These are phyloP conservation scores for Canna indica DNA, from an alignment of 176 grass and related monocot species.

Conservation along the genomic window DNA sequence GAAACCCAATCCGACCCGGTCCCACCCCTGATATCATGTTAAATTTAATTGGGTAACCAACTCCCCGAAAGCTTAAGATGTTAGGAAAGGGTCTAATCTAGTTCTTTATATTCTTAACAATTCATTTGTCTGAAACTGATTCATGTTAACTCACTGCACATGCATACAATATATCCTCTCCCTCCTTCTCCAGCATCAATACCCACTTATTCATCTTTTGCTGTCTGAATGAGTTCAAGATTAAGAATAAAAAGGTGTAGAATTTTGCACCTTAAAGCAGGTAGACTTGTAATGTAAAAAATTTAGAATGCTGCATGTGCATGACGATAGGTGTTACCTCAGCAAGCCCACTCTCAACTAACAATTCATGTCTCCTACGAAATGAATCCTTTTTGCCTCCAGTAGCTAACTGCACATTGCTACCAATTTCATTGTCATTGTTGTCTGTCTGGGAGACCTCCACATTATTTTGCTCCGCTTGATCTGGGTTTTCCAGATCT, in stretches of 20 bases:
- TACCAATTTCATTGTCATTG: neutral
- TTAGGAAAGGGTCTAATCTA: too few species aligned
- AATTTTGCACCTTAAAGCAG: neutral
- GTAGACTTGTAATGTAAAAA: neutral
- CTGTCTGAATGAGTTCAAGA: neutral
- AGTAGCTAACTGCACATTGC: conserved; percentile 17
- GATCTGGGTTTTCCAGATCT: conserved; percentile 8
- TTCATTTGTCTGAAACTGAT: too few species aligned
- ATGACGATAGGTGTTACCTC: conserved; percentile 36
- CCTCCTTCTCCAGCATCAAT: too few species aligned
- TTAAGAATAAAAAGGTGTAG: neutral
- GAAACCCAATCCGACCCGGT: too few species aligned
- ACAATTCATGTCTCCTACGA: conserved; percentile 60
- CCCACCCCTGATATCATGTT: too few species aligned
- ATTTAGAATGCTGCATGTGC: neutral
- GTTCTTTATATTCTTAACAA: too few species aligned
- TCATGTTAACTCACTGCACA: too few species aligned
- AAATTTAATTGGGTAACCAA: too few species aligned
- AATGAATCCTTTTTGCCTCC: conserved; percentile 76
- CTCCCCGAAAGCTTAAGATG: too few species aligned
- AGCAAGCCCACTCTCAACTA: conserved; percentile 67
- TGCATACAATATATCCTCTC: too few species aligned
- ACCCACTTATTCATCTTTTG: neutral
- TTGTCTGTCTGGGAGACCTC: conserved; percentile 24
- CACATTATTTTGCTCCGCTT: neutral